These are phyloP conservation scores for Waitea zeae DNA, from an alignment of 1,284 basidiomycete genomes.

Conservation along the genomic window DNA sequence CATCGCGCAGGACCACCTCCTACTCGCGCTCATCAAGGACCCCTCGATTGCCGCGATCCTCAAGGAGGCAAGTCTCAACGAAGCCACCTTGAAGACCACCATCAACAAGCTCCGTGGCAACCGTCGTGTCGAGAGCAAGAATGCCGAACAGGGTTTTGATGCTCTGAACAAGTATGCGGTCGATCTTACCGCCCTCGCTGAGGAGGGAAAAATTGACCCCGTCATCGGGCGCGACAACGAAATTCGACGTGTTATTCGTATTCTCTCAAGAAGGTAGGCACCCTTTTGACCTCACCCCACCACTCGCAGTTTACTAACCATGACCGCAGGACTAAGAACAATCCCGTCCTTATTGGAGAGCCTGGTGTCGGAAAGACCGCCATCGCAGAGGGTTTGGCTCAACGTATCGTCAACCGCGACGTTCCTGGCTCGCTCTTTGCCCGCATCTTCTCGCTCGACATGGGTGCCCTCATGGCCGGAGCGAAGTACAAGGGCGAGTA, in stretches of 20 bases:
- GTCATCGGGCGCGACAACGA: constrained; percentile 86
- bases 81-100: constrained; percentile 61
- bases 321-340: constrained; percentile 68
- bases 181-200: constrained; percentile 77
- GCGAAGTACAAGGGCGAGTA: constrained; percentile 96
- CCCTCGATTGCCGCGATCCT: constrained; percentile 43
- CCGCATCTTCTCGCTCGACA: constrained; percentile 77
- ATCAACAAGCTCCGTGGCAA: constrained; percentile 72
- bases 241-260: constrained; percentile 66
- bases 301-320: constrained; percentile 8
- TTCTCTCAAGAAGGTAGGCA: constrained; percentile 53
- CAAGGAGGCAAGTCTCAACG: constrained; percentile 61
- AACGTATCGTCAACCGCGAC: constrained; percentile 90
- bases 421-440: constrained; percentile 81
- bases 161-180: constrained; percentile 72
- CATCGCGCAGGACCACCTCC: constrained; percentile 60
- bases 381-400: constrained; percentile 91
- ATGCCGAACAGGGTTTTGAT: constrained; percentile 78
- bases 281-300: background rate
- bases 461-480: constrained; percentile 93
- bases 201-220: constrained; percentile 86
- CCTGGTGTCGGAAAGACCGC: constrained; percentile 91
- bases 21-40: constrained; percentile 65
- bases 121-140: constrained; percentile 64
- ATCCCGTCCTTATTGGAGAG: constrained; percentile 85